Percentiles rank a stretch among this genome's conserved stretches.
Evolutionary conservation across 2,329 filamentous ascomycete species (phyloP).

Genomic region (Fusarium odoratissimum): DNA sequence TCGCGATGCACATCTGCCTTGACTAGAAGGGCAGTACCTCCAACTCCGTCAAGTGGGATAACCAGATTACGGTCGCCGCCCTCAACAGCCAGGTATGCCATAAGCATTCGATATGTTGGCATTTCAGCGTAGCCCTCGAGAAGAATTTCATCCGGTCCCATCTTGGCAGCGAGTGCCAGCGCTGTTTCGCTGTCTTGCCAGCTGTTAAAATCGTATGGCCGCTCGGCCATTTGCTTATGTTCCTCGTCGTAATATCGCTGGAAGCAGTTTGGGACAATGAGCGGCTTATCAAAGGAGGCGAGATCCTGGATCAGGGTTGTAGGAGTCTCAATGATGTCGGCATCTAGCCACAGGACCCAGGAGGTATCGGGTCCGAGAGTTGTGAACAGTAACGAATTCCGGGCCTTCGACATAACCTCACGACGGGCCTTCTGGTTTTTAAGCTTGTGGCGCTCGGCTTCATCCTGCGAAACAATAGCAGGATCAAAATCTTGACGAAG

Average conservation of each 20-base stretch:
- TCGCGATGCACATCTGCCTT: constrained; percentile 98
- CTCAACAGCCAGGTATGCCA: constrained; percentile 81
- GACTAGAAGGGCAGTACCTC: constrained; percentile 90
- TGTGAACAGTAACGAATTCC: constrained; percentile 95
- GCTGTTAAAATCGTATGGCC: constrained; percentile 96
- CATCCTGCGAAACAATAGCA: constrained; percentile 81
- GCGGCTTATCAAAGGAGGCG: constrained; percentile 85
- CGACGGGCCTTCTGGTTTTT: constrained; percentile 87
- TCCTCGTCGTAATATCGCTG: constrained; percentile 82
- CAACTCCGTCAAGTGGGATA: constrained; percentile 89
- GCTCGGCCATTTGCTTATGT: constrained; percentile 76
- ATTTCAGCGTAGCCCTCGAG: constrained; percentile 94
- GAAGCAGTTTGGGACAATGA: constrained; percentile 96
- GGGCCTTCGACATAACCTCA: constrained; percentile 90
- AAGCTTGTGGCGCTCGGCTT: constrained; percentile 91
- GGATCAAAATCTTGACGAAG: constrained; percentile 94
- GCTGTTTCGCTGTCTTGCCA: constrained; percentile 93
- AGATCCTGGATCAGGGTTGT: constrained; percentile 89
- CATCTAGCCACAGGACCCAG: constrained; percentile 97
- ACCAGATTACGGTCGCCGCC: constrained; percentile 69
- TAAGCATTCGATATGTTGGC: constrained; percentile 89
- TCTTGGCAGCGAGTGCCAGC: constrained; percentile 76
- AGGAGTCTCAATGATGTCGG: constrained; percentile 91
- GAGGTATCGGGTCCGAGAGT: constrained; percentile 90
- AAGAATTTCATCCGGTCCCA: constrained; percentile 92